Evolutionary conservation across 2,329 filamentous ascomycete genomes (phyloP), one percentile per base, ranked within the genome.

Genomic region (Calonectria pseudoturangicola): DNA sequence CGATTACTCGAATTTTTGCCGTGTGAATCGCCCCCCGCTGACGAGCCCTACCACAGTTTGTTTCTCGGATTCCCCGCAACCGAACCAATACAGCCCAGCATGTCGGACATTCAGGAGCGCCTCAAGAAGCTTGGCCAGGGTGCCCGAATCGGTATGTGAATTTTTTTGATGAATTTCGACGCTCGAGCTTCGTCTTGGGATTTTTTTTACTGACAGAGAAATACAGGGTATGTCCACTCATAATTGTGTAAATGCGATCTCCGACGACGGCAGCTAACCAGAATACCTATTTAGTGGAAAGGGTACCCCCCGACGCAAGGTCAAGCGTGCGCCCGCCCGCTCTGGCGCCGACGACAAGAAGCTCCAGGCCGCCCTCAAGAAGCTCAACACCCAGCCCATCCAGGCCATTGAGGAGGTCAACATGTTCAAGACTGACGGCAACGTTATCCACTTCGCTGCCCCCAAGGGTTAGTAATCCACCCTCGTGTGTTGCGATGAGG

Each of bases 371-470:
- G 90, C 95, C 76, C 92, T 99, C 80, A 99, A 99, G 94, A 99
- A 99, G 94, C 93, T 99, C 87, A 98, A 98, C 89, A 96, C 98
- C 73, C 97, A 99, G 92, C 97, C 97, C 83, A 98, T 99, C 88
- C 96, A 98, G 90, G 95, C 94, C 79, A 99, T 99, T 83, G 97
- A 99, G 93, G 97, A 99, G 91, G 97, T 99, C 87, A 99, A 99
- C 93, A 99, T 99, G 97, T 99, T 99, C 93, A 99, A 99, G 94
- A 94, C 94, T 85, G 97, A 99, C 86, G 97, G 97, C 87, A 99
- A 99, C 87, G 97, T 99, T 87, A 98, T 99, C 84, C 97, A 99
- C 92, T 99, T 99, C 86, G 94, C 95, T 82, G 95, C 95, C 84
- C 97, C 97, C 82, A 98, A 98, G 91, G 97, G 97, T 98, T 89